Evolutionary conservation across 2,329 filamentous ascomycete genomes (phyloP).

Genomic region (Ascochyta pisi): DNA sequence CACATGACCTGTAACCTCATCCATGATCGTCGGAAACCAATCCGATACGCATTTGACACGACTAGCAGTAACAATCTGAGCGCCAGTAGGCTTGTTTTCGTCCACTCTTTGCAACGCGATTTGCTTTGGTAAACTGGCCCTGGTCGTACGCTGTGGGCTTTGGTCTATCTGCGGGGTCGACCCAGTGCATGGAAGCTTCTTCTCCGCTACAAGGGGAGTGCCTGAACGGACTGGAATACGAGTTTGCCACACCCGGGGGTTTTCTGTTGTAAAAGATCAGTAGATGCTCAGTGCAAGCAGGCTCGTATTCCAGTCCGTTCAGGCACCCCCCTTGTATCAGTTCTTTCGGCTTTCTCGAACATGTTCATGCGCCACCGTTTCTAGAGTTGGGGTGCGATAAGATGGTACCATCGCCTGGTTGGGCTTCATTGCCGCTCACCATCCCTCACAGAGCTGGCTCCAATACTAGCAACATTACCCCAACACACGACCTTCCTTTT

Average conservation of each 20-base stretch:
- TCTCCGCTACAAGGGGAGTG: too few relatives aligned
- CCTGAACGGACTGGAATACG: too few relatives aligned
- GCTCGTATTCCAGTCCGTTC: too few relatives aligned
- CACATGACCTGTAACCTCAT: too few relatives aligned
- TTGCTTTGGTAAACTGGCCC: not conserved
- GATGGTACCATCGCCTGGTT: not conserved
- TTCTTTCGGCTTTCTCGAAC: constrained; percentile 4
- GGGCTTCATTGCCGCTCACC: not conserved
- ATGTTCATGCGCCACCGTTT: not conserved
- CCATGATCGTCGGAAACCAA: too few relatives aligned
- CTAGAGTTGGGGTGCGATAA: not conserved
- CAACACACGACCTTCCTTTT: constrained; percentile 16
- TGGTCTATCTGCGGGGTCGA: not conserved
- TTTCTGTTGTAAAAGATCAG: too few relatives aligned
- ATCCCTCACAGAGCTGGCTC: not conserved
- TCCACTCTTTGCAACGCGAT: not conserved
- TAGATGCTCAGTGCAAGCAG: too few relatives aligned
- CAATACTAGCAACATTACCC: not conserved
- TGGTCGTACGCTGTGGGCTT: not conserved
- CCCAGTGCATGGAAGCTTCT: not conserved
- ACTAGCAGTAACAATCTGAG: not conserved
- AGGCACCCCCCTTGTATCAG: too few relatives aligned
- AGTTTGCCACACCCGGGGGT: too few relatives aligned
- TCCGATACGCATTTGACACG: not conserved
- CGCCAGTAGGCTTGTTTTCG: too few relatives aligned